Evolutionary conservation across 306 rosid genomes (phyloP).

Genomic region (Sindora glabra): DNA sequence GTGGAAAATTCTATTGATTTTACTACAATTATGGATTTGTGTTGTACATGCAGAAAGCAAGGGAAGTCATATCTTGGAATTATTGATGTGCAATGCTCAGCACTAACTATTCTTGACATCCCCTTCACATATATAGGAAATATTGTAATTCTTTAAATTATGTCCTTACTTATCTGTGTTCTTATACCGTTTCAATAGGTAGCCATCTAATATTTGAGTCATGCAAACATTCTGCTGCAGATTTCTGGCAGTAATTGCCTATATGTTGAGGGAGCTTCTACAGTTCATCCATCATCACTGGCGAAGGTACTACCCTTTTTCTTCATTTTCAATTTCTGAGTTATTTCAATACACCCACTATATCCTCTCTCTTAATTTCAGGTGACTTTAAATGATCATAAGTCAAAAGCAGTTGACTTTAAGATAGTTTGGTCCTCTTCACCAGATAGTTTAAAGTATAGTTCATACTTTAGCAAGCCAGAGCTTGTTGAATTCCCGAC

Average conservation of each 20-base stretch:
- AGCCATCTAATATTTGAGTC: slow-evolving; percentile 2
- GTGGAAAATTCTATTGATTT: background rate
- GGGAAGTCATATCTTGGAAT: slow-evolving; percentile 87
- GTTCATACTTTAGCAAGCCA: slow-evolving; percentile 67
- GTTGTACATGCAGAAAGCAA: slow-evolving; percentile 48
- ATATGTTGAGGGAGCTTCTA: slow-evolving; percentile 88
- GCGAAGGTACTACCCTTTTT: slow-evolving; percentile 48
- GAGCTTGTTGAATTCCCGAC: slow-evolving; percentile 91
- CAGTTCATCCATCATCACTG: slow-evolving; percentile 59
- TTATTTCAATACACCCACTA: background rate
- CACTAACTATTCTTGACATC: slow-evolving; percentile 48
- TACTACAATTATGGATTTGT: background rate
- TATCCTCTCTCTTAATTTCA: slow-evolving; percentile 23
- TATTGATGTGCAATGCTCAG: slow-evolving; percentile 55
- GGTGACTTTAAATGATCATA: slow-evolving; percentile 61
- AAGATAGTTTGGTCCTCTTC: slow-evolving; percentile 79
- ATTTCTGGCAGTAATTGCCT: slow-evolving; percentile 44
- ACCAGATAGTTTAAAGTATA: slow-evolving; percentile 61
- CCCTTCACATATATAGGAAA: slow-evolving; percentile 84
- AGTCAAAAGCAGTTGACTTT: slow-evolving; percentile 48
- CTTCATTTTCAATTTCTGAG: background rate
- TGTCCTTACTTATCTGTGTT: background rate
- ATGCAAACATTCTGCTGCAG: slow-evolving; percentile 37
- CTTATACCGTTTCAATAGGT: background rate
- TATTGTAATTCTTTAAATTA: slow-evolving; percentile 46